A percentile compares a stretch with the other conserved stretches of the same genome.
phyloP scores from a whole-genome alignment of 2,329 filamentous ascomycete genomes.

The Akanthomyces lecanii region DNA sequence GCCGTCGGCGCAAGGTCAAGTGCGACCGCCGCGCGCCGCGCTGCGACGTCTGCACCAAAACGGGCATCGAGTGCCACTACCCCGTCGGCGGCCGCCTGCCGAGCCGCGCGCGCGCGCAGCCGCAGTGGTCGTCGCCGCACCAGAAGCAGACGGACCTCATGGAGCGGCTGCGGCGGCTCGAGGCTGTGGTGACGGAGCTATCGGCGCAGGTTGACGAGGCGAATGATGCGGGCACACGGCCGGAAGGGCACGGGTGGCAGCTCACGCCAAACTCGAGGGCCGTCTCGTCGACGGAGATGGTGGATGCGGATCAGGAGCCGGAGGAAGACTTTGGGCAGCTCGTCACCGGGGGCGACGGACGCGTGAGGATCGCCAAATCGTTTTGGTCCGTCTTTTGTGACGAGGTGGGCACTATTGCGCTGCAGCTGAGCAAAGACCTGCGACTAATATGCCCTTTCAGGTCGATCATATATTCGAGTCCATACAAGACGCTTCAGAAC shows the following conservation, averaged over 20 bases:
- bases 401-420: slow-evolving; percentile 21
- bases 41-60: slow-evolving; percentile 26
- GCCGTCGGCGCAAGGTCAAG: slow-evolving; percentile 29
- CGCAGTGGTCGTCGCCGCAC: slow-evolving; percentile 21
- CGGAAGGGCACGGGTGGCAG: no score
- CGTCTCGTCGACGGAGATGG: background rate
- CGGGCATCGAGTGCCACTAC: slow-evolving; percentile 28
- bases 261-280: background rate
- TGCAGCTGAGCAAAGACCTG: background rate
- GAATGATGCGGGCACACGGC: background rate
- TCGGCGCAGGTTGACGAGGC: slow-evolving; percentile 29
- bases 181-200: slow-evolving; percentile 30
- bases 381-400: slow-evolving; percentile 32
- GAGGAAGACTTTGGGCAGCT: slow-evolving; percentile 30
- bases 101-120: slow-evolving; percentile 22
- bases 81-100: slow-evolving; percentile 30
- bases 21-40: slow-evolving; percentile 28
- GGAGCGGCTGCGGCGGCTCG: slow-evolving; percentile 26
- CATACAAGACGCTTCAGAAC: slow-evolving; percentile 25
- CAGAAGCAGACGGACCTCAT: slow-evolving; percentile 30
- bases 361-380: slow-evolving; percentile 27
- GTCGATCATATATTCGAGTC: slow-evolving; percentile 30
- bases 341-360: slow-evolving; percentile 24
- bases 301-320: slow-evolving; percentile 19
- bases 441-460: background rate